Conservation (phyloP, 169 alveolate genomes). For the Babesia bovis region DNA sequence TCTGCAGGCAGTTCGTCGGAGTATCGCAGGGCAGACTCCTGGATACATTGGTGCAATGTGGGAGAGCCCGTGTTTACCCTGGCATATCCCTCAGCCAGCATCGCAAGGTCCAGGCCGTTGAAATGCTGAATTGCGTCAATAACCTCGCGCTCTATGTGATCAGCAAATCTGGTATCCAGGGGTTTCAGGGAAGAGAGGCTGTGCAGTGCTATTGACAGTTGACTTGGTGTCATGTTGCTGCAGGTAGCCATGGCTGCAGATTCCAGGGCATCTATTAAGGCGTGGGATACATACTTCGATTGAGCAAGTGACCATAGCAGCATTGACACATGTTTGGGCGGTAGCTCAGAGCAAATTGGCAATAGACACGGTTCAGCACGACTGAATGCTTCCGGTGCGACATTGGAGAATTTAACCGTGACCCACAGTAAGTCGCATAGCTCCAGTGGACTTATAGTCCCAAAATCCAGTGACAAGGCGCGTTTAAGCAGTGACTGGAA, state of each 20-base stretch:
- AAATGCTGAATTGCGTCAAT: slow-evolving; percentile 44
- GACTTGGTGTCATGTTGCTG: slow-evolving; percentile 30
- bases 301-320: slow-evolving; percentile 56
- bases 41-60: slow-evolving; percentile 60
- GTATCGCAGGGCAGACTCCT: slow-evolving; percentile 36
- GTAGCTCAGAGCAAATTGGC: slow-evolving; percentile 4
- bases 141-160: slow-evolving; percentile 38
- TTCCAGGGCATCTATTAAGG: slow-evolving; percentile 43
- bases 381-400: slow-evolving; percentile 7
- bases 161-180: slow-evolving; percentile 18
- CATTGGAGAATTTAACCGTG: slow-evolving; percentile 29
- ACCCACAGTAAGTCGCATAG: slow-evolving; percentile 57
- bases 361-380: slow-evolving; percentile 10
- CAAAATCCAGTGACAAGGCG: slow-evolving; percentile 19
- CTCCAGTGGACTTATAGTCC: slow-evolving; percentile 9
- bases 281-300: slow-evolving; percentile 15
- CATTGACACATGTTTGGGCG: slow-evolving; percentile 49
- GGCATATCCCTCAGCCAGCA: slow-evolving; percentile 54
- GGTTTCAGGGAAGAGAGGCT: slow-evolving; percentile 14
- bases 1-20: slow-evolving; percentile 66
- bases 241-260: slow-evolving; percentile 33
- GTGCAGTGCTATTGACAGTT: slow-evolving; percentile 33
- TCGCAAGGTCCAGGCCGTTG: slow-evolving; percentile 66
- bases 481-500: slow-evolving; percentile 33
- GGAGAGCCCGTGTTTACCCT: slow-evolving; percentile 36